These are phyloP conservation scores for Geosiphon pyriformis DNA, from an alignment of 192 early-diverging fungal species.

Conservation along the genomic window DNA sequence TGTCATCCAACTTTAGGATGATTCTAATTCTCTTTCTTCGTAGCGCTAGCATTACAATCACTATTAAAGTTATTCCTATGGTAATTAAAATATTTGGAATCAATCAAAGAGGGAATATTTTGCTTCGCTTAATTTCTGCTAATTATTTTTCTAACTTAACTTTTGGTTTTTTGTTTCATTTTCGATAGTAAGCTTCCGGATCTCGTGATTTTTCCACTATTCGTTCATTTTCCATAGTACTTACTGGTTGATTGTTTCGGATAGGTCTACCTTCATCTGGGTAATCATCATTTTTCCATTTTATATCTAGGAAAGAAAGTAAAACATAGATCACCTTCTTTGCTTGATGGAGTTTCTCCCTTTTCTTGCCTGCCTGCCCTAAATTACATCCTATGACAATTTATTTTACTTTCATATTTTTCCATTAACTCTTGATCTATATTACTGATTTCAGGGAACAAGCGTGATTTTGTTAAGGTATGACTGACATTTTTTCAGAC, in stretches of 20 bases:
- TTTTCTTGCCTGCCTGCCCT: not conserved
- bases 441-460: not conserved
- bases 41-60: not conserved
- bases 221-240: constrained; percentile 3
- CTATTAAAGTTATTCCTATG: not conserved
- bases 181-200: constrained; percentile 5
- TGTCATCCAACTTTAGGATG: not conserved
- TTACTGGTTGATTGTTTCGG: not conserved
- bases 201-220: not conserved
- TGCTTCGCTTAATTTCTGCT: constrained; percentile 15
- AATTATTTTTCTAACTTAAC: constrained; percentile 7
- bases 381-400: not conserved
- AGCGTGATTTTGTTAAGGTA: not conserved
- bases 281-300: not conserved
- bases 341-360: not conserved
- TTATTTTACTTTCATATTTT: constrained; percentile 1
- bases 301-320: constrained; percentile 10
- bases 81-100: not conserved
- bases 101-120: constrained; percentile 7
- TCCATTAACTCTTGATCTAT: not conserved
- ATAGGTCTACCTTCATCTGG: too few relatives aligned
- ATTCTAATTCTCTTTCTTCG: not conserved
- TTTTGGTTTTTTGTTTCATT: constrained; percentile 3
- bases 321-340: not conserved
- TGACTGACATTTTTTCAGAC: too few relatives aligned